Evolutionary conservation across 78 protist genomes (phyloP).

Genomic region (Tieghemostelium lacteum): DNA sequence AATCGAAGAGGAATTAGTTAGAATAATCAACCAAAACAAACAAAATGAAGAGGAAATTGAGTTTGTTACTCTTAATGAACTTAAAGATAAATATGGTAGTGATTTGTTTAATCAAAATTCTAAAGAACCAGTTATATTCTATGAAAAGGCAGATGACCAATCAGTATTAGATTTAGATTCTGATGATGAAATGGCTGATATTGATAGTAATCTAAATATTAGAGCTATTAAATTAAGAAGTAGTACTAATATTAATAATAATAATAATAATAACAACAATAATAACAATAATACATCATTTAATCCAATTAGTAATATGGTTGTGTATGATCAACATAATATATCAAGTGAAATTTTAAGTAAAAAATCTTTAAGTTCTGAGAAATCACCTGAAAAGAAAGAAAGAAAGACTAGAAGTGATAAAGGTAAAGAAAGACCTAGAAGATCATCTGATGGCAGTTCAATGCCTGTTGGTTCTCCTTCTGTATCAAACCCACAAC

Average conservation of each 20-base stretch:
- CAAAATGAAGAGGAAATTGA: slow-evolving; percentile 40
- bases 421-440: slow-evolving; percentile 40
- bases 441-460: neutral
- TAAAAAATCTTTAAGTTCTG: neutral
- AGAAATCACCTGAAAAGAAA: slow-evolving; percentile 29
- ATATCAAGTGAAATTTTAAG: no score
- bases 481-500: no score
- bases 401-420: slow-evolving; percentile 62
- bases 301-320: neutral
- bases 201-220: neutral
- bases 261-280: neutral
- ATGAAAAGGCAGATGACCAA: slow-evolving; percentile 66
- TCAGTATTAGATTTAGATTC: slow-evolving; percentile 11
- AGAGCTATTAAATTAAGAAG: slow-evolving; percentile 30
- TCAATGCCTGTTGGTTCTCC: neutral
- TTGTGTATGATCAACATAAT: no score
- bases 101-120: slow-evolving; percentile 26
- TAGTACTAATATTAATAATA: no score
- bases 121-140: slow-evolving; percentile 47
- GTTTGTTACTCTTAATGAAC: slow-evolving; percentile 25
- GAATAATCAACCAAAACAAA: slow-evolving; percentile 41
- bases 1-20: slow-evolving; percentile 48
- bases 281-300: no score
- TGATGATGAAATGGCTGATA: neutral
- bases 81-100: slow-evolving; percentile 40